phyloP scores from a whole-genome alignment of 108 stramenopile species.

The Conticribra guillardii region DNA sequence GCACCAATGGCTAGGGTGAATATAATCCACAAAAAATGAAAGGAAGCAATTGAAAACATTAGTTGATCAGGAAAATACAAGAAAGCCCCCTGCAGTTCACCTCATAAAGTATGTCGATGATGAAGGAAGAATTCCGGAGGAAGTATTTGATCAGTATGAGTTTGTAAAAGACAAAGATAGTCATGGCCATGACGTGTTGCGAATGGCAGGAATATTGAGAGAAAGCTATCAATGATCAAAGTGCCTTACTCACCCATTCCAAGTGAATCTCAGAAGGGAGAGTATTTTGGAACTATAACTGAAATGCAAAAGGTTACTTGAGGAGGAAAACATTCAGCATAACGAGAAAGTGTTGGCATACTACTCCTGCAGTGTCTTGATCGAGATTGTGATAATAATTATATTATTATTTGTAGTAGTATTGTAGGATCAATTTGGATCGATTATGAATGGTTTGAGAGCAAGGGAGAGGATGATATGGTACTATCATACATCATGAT shows the following conservation, averaged over 20 bases:
- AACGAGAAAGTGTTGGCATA: background rate
- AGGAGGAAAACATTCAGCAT: background rate
- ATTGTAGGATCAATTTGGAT: no score
- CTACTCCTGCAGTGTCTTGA: no score
- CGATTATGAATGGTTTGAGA: no score
- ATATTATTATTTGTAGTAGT: no score
- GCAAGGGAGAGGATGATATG: no score
- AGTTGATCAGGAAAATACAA: background rate
- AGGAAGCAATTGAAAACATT: background rate
- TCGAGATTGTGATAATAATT: no score
- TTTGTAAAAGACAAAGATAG: slow-evolving; percentile 8
- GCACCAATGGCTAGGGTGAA: no score
- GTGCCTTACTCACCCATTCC: slow-evolving; percentile 9
- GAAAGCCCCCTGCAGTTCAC: background rate
- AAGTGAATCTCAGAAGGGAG: background rate
- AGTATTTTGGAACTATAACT: background rate
- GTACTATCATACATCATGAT: no score
- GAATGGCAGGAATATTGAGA: slow-evolving; percentile 7
- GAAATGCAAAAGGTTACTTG: background rate
- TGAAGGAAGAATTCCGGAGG: slow-evolving; percentile 7
- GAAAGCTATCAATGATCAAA: slow-evolving; percentile 17
- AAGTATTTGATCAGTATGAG: slow-evolving; percentile 1
- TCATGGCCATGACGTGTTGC: slow-evolving; percentile 5
- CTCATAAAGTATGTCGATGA: background rate
- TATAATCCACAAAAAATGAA: slow-evolving; percentile 8